Evolutionary conservation across 2,329 filamentous ascomycete genomes (phyloP), one percentile per base, ranked within the genome.

Genomic region (Ophiocordyceps camponoti-floridani): DNA sequence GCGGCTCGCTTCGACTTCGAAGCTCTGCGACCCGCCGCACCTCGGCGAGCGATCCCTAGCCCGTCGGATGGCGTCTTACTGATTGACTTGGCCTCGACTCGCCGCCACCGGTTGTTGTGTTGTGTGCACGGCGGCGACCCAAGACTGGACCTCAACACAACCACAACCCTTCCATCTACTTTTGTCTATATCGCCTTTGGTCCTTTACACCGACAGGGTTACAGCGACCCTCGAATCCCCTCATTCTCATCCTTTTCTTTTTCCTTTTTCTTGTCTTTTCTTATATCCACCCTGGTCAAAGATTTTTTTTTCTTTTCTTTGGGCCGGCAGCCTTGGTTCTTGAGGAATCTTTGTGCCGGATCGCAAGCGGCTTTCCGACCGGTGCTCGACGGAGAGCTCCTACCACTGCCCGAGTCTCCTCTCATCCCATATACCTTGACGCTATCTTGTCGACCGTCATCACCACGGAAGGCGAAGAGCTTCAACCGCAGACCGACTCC

Each of bases 1-100:
- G 43, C 59, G 66, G 49, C 54, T 62, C 48, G 56, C 65, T 47
- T 55, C 67, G 44, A 53, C 57, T 40, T 58, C 63, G 47, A 65
- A 68, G 60, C 68, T 70, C 49, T 62, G 62, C 46, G 61, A 66
- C 51, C 70, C 62, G 33, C 68, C 57, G 52, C 57, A 65, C 53
- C 52, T 63, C 8, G 62, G 58, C 27, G 72, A 77, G 51, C 68
- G 73, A 54, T 65, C 66, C 46, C 67, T 70, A 52, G 64, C 69
- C 50, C 69, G 75, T 54, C 74, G 77, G 44, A 76, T 80, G 72
- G 75, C 71, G 44, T 81, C 77, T 11, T 81, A 77, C 58, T 81
- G 62, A 69, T 44, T 5, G 5, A 23, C 3, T 23, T 23, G 3
- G 23, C 23, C 23, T 23, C 23, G 23, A 23, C 23, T 23, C 23